Evolutionary conservation across 805 yeast genomes (phyloP), one percentile per base, ranked within the genome.

Genomic region (Nakazawaea ishiwadae): DNA sequence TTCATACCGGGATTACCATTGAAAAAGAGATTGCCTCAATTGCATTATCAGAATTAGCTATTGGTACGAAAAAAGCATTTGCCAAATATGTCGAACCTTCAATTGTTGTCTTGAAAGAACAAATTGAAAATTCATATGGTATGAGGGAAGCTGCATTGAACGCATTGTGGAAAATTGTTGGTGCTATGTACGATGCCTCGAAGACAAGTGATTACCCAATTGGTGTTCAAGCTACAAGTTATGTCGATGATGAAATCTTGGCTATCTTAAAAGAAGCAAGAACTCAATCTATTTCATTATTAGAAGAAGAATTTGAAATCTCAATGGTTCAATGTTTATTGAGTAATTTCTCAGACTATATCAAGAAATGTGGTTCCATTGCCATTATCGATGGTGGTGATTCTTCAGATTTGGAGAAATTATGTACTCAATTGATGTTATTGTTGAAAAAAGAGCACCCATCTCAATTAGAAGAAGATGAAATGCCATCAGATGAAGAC

Each of bases 1-100:
- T 93, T 49, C 90, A 89, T 74, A 84, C 96, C 39, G 97, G 96
- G 70, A 79, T 93, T 54, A 87, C 97, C 50, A 83, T 86, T 53
- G 99, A 91, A 68, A 91, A 91, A 66, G 96, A 90, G 67, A 86
- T 88, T 51, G 96, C 96, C n/a, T 75, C 90, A 35, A 87, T 88
- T 55, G 93, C 96, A 6, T 66, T 89, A 51, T 78, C 86, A 37
- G 98, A 93, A 59, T 76, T 90, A 59, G 96, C 96, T 39, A 63
- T 75, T 41, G 96, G 95, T 53, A 85, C 96, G 37, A 84, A 89
- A 56, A 81, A 77, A 44, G 79, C 79, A 40, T 89, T 91, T 65
- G 75, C 81, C 55, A 79, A 80, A 54, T 88, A 79, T 55, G 83
- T 88, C 46, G 88, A 86, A 59, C 65, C 79, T 44, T 73, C 89